Conservation (phyloP, 192 early-diverging fungal species). For the Linnemannia zychae region DNA sequence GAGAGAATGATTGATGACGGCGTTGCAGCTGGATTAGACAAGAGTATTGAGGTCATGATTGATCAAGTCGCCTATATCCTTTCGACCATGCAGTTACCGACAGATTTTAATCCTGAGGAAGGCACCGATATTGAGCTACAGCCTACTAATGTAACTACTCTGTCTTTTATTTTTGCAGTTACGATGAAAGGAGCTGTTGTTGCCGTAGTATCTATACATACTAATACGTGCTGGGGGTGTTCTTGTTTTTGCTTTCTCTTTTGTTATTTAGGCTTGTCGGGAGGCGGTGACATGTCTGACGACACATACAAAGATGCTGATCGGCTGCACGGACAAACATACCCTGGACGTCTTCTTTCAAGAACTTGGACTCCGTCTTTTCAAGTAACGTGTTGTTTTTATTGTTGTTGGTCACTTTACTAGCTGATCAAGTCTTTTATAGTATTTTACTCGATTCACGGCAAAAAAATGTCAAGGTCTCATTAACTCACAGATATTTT, state of each 20-base stretch:
- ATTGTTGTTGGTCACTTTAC: background rate
- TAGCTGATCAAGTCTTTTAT: too few species aligned
- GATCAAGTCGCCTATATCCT: conserved; percentile 89
- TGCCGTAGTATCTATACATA: background rate
- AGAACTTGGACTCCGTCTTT: conserved; percentile 90
- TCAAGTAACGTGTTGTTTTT: conserved; percentile 68
- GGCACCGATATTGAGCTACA: conserved; percentile 71
- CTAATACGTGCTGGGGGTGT: background rate
- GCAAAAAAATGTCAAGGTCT: too few species aligned
- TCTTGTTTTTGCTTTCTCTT: background rate
- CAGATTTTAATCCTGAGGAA: conserved; percentile 82
- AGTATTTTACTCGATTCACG: too few species aligned
- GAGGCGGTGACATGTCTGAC: conserved; percentile 84
- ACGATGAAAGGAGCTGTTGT: too few species aligned
- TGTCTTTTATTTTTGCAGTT: background rate
- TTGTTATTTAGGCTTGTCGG: conserved; percentile 73
- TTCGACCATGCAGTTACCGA: conserved; percentile 71
- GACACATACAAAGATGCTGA: conserved; percentile 79
- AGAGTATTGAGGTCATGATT: conserved; percentile 88
- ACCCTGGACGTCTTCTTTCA: conserved; percentile 92
- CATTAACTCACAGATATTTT: too few species aligned
- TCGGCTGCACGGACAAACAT: conserved; percentile 83
- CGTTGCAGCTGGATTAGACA: conserved; percentile 94
- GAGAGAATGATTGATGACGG: conserved; percentile 90
- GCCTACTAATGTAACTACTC: conserved; percentile 73